Percentiles rank a stretch among this genome's conserved stretches.
Conservation (phyloP, 139 green algal genomes). For the Nannochloris sp. region DNA sequence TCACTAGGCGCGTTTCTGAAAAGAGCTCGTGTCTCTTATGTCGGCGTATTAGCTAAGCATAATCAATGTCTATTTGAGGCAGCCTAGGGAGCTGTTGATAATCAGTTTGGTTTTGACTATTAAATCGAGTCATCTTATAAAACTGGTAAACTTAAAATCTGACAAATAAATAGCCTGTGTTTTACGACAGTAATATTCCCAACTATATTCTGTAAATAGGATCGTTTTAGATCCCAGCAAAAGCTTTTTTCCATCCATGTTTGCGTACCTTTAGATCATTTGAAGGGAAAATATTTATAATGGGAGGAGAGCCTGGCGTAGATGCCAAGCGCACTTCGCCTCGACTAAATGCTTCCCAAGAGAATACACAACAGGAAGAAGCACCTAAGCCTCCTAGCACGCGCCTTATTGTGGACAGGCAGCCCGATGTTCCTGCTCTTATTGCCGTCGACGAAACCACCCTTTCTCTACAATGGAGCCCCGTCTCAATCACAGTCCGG, state of each 20-base stretch:
- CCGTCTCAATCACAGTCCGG: slow-evolving; percentile 9
- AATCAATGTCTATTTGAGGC: no score
- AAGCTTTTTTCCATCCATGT: background rate
- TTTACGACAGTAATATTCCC: no score
- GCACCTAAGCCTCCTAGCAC: no score
- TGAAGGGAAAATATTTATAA: background rate
- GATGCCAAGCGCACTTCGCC: background rate
- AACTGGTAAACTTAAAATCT: no score
- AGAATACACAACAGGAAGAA: background rate
- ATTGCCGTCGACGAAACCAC: background rate
- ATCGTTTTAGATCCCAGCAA: background rate
- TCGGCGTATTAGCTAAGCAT: no score
- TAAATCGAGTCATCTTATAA: no score
- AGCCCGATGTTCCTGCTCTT: background rate
- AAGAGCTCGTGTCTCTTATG: no score
- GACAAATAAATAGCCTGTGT: no score
- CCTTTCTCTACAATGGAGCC: slow-evolving; percentile 18
- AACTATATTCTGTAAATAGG: background rate
- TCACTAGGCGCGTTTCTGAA: no score
- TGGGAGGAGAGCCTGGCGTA: background rate
- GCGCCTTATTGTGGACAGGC: slow-evolving; percentile 18
- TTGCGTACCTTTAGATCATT: background rate
- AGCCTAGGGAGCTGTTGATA: no score
- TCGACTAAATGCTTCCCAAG: background rate
- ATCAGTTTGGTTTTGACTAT: no score